Percentiles rank a stretch among this genome's conserved stretches.
Conservation (phyloP, 2,329 filamentous ascomycete species). For the Pseudocercospora eumusae region DNA sequence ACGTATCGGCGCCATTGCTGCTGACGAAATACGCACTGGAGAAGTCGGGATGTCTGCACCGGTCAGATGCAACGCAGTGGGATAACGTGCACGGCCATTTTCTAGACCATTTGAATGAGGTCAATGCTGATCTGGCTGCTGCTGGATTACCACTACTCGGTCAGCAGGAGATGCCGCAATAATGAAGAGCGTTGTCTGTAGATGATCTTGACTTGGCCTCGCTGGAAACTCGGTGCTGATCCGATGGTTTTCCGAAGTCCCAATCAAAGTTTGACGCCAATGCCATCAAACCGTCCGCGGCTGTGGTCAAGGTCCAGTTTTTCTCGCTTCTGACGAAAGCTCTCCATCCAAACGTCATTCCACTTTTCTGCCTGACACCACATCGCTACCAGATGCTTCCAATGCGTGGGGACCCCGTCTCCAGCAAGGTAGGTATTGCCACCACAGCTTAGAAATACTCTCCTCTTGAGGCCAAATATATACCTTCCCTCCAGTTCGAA, state of each 20-base stretch:
- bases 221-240: too few species aligned
- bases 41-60: slow-evolving; percentile 17
- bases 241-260: too few species aligned
- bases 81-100: slow-evolving; percentile 20
- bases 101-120: slow-evolving; percentile 17
- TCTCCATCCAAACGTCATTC: slow-evolving; percentile 14
- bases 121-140: slow-evolving; percentile 16
- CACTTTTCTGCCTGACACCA: slow-evolving; percentile 13
- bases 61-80: slow-evolving; percentile 13
- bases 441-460: slow-evolving; percentile 17
- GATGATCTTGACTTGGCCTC: too few species aligned
- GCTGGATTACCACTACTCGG: slow-evolving; percentile 15
- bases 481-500: not conserved
- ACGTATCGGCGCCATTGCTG: slow-evolving; percentile 18
- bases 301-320: not conserved
- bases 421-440: slow-evolving; percentile 13
- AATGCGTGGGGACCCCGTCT: slow-evolving; percentile 6
- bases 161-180: slow-evolving; percentile 2
- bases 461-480: not conserved
- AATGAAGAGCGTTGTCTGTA: not conserved
- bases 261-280: not conserved
- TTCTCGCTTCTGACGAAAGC: slow-evolving; percentile 4
- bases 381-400: slow-evolving; percentile 11
- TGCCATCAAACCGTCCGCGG: not conserved
- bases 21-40: slow-evolving; percentile 18